Conservation (phyloP, 148 eudicot genomes). For the Oxyria digyna region DNA sequence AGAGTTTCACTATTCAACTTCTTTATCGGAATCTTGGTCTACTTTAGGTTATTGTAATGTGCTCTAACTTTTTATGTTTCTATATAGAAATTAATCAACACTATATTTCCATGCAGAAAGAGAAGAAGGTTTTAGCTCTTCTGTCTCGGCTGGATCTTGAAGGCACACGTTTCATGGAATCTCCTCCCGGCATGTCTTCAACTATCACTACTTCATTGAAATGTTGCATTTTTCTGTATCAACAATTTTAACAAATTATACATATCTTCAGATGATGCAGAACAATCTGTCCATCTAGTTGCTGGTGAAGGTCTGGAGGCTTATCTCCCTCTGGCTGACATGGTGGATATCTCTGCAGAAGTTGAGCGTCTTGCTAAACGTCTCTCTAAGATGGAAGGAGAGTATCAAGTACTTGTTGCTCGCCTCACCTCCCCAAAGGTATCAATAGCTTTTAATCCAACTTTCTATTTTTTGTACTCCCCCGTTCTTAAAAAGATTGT, state of each 20-base stretch:
- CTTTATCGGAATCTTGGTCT: background rate
- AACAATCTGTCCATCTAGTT: constrained; percentile 88
- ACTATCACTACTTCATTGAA: background rate
- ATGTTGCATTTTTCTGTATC: background rate
- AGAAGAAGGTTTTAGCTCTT: constrained; percentile 84
- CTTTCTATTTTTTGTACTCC: background rate
- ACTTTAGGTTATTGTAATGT: background rate
- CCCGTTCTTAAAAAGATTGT: background rate
- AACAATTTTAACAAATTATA: background rate
- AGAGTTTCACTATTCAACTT: background rate
- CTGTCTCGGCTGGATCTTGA: constrained; percentile 77
- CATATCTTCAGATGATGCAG: constrained; percentile 51
- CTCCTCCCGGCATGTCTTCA: constrained; percentile 51
- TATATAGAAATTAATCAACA: background rate
- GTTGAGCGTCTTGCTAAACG: constrained; percentile 78
- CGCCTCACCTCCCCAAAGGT: constrained; percentile 79
- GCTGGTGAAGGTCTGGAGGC: constrained; percentile 95
- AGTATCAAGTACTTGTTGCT: constrained; percentile 59
- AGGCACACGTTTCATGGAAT: constrained; percentile 46
- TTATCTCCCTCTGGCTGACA: constrained; percentile 92
- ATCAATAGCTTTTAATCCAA: background rate
- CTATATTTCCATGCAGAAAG: constrained; percentile 44
- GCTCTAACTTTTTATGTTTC: background rate
- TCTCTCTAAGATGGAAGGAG: constrained; percentile 73
- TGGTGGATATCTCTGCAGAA: constrained; percentile 96